phyloP scores from a whole-genome alignment of 2,329 filamentous ascomycete species.

The Tolypocladium tropicale region DNA sequence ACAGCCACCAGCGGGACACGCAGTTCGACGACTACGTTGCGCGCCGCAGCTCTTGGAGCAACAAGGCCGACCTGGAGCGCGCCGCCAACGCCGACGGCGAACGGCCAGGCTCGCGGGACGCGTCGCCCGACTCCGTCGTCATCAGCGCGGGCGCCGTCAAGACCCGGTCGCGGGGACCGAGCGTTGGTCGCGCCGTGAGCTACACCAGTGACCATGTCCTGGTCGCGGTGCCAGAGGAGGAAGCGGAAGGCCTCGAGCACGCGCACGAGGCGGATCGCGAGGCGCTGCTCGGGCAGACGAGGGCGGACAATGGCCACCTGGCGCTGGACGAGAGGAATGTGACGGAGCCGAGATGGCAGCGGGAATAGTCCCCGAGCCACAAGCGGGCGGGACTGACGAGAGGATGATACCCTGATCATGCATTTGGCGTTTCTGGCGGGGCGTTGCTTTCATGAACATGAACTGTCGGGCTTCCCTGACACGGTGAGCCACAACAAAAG shows the following conservation, averaged over 20 bases:
- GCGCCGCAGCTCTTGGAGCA: slow-evolving; percentile 16
- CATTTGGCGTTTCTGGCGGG: background rate
- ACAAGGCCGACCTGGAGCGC: slow-evolving; percentile 16
- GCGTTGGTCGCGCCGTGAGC: slow-evolving; percentile 20
- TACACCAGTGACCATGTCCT: slow-evolving; percentile 26
- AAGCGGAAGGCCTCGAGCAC: slow-evolving; percentile 10
- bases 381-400: background rate
- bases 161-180: slow-evolving; percentile 15
- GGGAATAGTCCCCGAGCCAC: background rate
- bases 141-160: slow-evolving; percentile 2
- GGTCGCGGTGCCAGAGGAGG: slow-evolving; percentile 29
- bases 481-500: background rate
- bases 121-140: slow-evolving; percentile 3
- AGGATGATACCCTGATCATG: background rate
- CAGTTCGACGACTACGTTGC: slow-evolving; percentile 36
- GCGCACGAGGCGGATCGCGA: slow-evolving; percentile 3
- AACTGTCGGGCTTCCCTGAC: background rate
- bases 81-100: slow-evolving; percentile 22
- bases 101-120: slow-evolving; percentile 6
- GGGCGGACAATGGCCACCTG: slow-evolving; percentile 12
- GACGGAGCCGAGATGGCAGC: slow-evolving; percentile 16
- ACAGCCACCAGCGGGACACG: slow-evolving; percentile 35
- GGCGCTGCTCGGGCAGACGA: slow-evolving; percentile 9
- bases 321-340: slow-evolving; percentile 16
- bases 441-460: background rate